Conservation (phyloP, 352 stramenopile species). For the Globisporangium rhizosaccharum region DNA sequence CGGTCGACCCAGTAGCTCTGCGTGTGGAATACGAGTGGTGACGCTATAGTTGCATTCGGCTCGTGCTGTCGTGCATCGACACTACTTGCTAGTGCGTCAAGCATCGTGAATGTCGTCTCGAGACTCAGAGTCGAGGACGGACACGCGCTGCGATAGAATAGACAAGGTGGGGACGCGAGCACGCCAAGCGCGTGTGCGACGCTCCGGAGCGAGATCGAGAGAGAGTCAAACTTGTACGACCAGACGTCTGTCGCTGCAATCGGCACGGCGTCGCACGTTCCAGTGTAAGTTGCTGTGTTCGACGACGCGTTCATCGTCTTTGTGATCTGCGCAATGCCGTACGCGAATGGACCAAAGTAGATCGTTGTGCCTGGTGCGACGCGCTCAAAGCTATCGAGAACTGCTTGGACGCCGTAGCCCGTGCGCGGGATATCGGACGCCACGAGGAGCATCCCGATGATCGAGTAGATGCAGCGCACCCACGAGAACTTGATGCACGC, state of each 20-base stretch:
- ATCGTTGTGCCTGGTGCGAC: conserved; percentile 25
- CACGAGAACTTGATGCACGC: conserved; percentile 22
- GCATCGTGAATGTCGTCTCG: conserved; percentile 22
- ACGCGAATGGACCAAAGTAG: conserved; percentile 41
- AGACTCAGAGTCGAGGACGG: conserved; percentile 11
- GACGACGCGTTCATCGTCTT: not conserved
- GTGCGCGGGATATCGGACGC: conserved; percentile 46
- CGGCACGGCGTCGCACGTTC: not conserved
- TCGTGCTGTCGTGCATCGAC: not conserved
- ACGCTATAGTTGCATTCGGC: not conserved
- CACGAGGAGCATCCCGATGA: conserved; percentile 26
- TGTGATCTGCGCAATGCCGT: conserved; percentile 27
- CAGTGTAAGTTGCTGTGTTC: not conserved
- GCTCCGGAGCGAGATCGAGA: conserved; percentile 16
- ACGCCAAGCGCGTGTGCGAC: conserved; percentile 5
- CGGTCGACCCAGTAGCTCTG: conserved; percentile 26
- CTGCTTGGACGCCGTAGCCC: conserved; percentile 19
- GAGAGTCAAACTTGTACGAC: conserved; percentile 36
- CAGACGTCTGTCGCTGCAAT: conserved; percentile 12
- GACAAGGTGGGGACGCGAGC: not conserved
- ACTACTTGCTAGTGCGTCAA: conserved; percentile 22
- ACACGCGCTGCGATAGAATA: conserved; percentile 7
- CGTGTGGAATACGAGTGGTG: conserved; percentile 9
- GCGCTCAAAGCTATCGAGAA: conserved; percentile 10
- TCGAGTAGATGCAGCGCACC: conserved; percentile 22